Evolutionary conservation across 2,329 filamentous ascomycete genomes (phyloP).

Genomic region (Botrytis hyacinthi): DNA sequence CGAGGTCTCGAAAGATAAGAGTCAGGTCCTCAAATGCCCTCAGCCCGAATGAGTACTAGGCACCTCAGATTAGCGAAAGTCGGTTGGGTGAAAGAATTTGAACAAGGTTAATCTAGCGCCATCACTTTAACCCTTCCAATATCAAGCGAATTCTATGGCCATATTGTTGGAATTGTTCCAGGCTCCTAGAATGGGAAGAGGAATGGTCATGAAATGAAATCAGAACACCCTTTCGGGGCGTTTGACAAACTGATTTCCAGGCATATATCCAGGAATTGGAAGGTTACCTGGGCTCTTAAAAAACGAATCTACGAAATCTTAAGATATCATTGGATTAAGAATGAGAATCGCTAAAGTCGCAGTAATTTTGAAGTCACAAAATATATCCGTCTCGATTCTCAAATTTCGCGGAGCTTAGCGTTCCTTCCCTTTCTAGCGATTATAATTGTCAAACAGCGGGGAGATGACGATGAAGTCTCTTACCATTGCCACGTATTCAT

Average conservation of each 20-base stretch:
- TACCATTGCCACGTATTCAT: neutral
- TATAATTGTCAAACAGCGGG: neutral
- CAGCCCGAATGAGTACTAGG: neutral
- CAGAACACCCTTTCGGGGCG: neutral
- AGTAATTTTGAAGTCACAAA: neutral
- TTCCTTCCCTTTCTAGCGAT: neutral
- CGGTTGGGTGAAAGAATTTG: neutral
- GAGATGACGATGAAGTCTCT: neutral
- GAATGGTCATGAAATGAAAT: neutral
- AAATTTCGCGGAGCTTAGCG: accelerated
- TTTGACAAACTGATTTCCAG: neutral
- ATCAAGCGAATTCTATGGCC: neutral
- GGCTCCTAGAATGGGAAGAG: accelerated
- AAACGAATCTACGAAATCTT: neutral
- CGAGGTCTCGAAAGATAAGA: neutral
- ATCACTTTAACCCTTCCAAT: neutral
- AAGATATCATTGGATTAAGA: neutral
- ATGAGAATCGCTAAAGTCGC: neutral
- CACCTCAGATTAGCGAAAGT: neutral
- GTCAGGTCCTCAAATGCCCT: neutral
- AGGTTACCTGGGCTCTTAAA: neutral
- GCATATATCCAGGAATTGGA: neutral
- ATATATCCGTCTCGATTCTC: neutral
- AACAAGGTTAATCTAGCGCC: neutral
- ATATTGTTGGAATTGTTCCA: neutral